Evolutionary conservation across 495 filamentous ascomycete genomes (phyloP).

Genomic region (Geoglossum glabrum): DNA sequence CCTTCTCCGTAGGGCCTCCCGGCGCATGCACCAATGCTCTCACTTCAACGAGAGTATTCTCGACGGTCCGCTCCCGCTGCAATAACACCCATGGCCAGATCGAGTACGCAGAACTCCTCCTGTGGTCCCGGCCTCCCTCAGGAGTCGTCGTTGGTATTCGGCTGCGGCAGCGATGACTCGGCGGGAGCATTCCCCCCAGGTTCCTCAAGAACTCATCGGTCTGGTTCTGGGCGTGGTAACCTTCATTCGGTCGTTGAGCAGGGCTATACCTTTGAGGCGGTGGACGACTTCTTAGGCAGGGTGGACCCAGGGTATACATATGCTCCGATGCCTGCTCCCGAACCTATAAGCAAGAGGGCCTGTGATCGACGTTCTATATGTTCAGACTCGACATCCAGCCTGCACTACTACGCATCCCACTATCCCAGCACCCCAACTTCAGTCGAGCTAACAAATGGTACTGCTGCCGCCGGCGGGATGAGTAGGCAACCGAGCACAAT

Average conservation of each 20-base stretch:
- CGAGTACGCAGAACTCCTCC: not conserved
- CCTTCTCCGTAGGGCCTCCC: not conserved
- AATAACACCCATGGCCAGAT: not conserved
- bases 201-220: not conserved
- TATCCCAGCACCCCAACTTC: not conserved
- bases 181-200: not conserved
- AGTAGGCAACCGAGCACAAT: not conserved
- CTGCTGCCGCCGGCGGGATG: not conserved
- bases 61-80: conserved; percentile 4
- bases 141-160: not conserved
- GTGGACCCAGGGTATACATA: not conserved
- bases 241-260: not conserved
- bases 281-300: not conserved
- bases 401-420: not conserved
- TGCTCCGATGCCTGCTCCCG: not conserved
- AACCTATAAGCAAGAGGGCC: not conserved
- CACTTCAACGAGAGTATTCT: not conserved
- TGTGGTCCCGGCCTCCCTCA: not conserved
- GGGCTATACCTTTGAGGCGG: not conserved
- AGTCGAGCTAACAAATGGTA: not conserved
- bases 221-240: not conserved
- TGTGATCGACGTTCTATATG: not conserved
- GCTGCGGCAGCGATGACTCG: not conserved
- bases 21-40: not conserved
- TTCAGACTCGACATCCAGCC: not conserved